phyloP scores from a whole-genome alignment of 305 asterid species.

The Withania somnifera region DNA sequence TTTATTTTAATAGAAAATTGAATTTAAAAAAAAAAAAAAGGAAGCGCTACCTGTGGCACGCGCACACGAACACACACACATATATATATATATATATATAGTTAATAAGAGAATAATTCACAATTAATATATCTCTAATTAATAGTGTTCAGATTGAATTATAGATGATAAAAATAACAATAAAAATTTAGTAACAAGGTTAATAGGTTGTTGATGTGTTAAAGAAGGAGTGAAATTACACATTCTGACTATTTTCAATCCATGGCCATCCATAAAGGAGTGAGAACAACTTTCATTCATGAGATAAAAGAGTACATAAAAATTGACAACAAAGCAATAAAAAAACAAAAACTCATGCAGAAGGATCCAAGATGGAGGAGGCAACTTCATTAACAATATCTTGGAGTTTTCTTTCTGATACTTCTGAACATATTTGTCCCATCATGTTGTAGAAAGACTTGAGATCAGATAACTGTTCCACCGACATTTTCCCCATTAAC shows the following conservation, averaged over 20 bases:
- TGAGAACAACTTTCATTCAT: not conserved
- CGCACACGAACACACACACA: too few relatives aligned
- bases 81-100: too few relatives aligned
- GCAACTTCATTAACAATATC: not conserved
- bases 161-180: too few relatives aligned
- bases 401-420: constrained; percentile 38
- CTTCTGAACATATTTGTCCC: constrained; percentile 61
- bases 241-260: not conserved
- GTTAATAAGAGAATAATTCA: too few relatives aligned
- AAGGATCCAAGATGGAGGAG: not conserved
- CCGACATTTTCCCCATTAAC: constrained; percentile 59
- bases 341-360: not conserved
- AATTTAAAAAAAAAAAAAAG: too few relatives aligned
- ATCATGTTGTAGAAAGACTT: constrained; percentile 58
- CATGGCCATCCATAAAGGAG: not conserved
- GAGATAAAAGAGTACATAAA: not conserved
- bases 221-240: too few relatives aligned
- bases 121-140: too few relatives aligned
- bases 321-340: not conserved
- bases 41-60: too few relatives aligned
- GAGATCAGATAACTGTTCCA: constrained; percentile 58
- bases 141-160: too few relatives aligned
- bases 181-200: too few relatives aligned
- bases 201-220: too few relatives aligned
- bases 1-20: too few relatives aligned